Percentiles rank a stretch among this genome's conserved stretches.
Evolutionary conservation across 2,329 filamentous ascomycete genomes (phyloP).

Genomic region (Trichophyton benhamiae): DNA sequence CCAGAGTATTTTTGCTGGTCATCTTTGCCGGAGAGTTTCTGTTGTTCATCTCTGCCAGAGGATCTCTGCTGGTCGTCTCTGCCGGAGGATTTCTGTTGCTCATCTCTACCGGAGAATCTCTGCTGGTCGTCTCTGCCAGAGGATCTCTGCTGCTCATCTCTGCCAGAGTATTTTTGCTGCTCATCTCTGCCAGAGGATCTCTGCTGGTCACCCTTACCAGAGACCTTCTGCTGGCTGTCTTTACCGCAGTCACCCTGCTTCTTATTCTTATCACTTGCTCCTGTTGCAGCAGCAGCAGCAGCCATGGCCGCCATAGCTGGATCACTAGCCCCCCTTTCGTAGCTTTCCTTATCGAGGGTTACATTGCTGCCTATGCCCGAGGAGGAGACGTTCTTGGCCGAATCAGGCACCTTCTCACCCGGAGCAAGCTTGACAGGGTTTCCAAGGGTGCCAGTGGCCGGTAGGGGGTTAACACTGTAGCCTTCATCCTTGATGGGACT

Average conservation of each 20-base stretch:
- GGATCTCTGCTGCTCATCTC: no score
- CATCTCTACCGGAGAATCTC: no score
- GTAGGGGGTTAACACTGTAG: constrained; percentile 43
- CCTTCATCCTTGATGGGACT: constrained; percentile 47
- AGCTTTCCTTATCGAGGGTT: constrained; percentile 66
- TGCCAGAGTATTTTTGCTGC: constrained; percentile 20
- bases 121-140: no score
- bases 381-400: no score
- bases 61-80: no score
- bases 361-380: constrained; percentile 18
- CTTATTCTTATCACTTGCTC: no score
- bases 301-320: constrained; percentile 17
- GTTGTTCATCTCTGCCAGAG: constrained; percentile 14
- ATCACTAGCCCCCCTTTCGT: constrained; percentile 57
- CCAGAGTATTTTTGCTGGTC: constrained; percentile 11
- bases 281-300: constrained; percentile 14
- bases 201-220: no score
- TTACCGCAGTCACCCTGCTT: no score
- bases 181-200: constrained; percentile 17
- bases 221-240: no score
- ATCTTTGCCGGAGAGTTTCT: background rate
- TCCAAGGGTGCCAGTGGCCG: constrained; percentile 48
- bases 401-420: constrained; percentile 62
- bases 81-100: no score
- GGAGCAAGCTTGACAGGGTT: constrained; percentile 72